A percentile compares a stretch with the other conserved stretches of the same genome.
Evolutionary conservation across 768 basidiomycete species (phyloP).

Genomic region (Tephrocybe rancida): DNA sequence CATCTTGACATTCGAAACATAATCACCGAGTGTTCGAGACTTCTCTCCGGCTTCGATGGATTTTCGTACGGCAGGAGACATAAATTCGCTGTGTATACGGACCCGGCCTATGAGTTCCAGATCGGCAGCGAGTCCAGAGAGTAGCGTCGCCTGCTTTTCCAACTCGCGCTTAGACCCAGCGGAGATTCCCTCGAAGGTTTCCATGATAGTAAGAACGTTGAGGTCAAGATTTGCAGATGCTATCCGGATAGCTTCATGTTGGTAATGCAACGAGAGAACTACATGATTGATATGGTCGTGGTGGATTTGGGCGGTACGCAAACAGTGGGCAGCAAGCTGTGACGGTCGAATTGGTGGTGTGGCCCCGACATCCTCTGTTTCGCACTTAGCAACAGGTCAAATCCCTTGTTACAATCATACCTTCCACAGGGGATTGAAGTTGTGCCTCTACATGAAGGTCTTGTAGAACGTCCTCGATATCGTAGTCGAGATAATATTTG

Average conservation of each 20-base stretch:
- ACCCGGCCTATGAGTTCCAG: constrained; percentile 70
- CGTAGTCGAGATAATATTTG: constrained; percentile 74
- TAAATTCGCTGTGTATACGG: constrained; percentile 72
- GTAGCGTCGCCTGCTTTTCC: constrained; percentile 62
- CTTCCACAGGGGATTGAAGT: constrained; percentile 73
- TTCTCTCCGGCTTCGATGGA: constrained; percentile 74
- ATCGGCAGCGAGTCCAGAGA: constrained; percentile 70
- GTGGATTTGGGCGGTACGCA: constrained; percentile 64
- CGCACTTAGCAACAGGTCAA: neutral
- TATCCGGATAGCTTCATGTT: constrained; percentile 72
- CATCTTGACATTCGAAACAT: constrained; percentile 81
- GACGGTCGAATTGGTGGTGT: constrained; percentile 76
- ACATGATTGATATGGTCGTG: constrained; percentile 60
- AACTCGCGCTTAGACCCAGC: constrained; percentile 62
- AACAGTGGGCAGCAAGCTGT: constrained; percentile 66
- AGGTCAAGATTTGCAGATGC: constrained; percentile 74
- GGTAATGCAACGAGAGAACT: constrained; percentile 56
- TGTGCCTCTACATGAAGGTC: constrained; percentile 62
- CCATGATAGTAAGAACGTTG: constrained; percentile 69
- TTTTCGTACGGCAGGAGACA: constrained; percentile 65
- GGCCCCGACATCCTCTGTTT: constrained; percentile 57
- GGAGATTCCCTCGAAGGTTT: constrained; percentile 68
- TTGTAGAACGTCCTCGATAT: constrained; percentile 65
- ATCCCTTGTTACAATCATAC: constrained; percentile 34
- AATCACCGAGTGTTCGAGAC: constrained; percentile 74